phyloP scores from a whole-genome alignment of 1,139 yeast species.

The Saccharomyces hybrid region DNA sequence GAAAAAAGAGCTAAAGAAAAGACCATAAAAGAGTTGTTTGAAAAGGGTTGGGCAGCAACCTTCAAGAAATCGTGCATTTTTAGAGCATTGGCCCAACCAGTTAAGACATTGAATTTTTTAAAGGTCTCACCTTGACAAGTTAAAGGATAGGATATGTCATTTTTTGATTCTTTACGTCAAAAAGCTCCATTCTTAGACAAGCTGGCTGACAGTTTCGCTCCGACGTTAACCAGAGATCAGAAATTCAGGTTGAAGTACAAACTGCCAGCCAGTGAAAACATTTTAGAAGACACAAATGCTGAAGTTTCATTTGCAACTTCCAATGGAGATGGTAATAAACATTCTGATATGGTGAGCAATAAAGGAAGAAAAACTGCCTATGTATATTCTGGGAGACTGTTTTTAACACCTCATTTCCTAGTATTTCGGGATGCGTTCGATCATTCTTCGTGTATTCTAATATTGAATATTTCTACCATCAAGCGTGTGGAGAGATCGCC shows the following conservation, averaged over 20 bases:
- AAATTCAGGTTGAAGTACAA: constrained; percentile 56
- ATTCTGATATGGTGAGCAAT: neutral
- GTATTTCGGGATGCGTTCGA: constrained; percentile 70
- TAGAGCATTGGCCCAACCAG: neutral
- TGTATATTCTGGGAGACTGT: constrained; percentile 53
- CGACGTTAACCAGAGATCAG: constrained; percentile 50
- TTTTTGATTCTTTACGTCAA: constrained; percentile 42
- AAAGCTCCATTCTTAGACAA: constrained; percentile 44
- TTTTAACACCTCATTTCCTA: constrained; percentile 65
- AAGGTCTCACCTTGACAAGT: neutral
- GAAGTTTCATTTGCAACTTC: constrained; percentile 53
- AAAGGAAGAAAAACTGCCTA: constrained; percentile 23
- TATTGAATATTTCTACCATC: constrained; percentile 67
- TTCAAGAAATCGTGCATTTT: neutral
- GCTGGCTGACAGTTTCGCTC: constrained; percentile 27
- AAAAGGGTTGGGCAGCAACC: neutral
- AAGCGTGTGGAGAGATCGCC: constrained; percentile 84
- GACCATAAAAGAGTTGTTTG: neutral
- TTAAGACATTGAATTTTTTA: neutral
- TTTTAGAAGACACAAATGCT: constrained; percentile 61
- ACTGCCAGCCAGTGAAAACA: constrained; percentile 63
- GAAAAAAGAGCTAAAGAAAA: neutral
- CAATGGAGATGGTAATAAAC: constrained; percentile 1
- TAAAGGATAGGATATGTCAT: constrained; percentile 37
- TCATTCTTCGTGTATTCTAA: constrained; percentile 57